Conservation (phyloP, 2,329 filamentous ascomycete genomes). For the Verticillium isaacii region DNA sequence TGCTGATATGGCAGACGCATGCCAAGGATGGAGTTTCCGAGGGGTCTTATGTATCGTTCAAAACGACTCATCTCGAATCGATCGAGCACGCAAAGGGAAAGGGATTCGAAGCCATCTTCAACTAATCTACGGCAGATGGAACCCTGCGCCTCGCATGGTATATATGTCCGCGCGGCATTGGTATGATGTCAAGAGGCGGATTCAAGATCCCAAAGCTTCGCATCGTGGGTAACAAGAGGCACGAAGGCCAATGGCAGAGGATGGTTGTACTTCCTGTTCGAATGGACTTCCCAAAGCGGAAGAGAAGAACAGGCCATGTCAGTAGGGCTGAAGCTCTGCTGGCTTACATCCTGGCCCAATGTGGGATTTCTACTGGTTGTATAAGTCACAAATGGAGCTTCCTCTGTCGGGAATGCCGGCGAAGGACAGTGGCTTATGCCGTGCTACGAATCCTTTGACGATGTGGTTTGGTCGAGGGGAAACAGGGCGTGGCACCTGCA, state of each 20-base stretch:
- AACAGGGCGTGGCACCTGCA: not conserved
- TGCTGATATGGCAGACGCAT: not conserved
- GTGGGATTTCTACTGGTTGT: too few species aligned
- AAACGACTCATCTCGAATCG: not conserved
- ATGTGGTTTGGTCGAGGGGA: not conserved
- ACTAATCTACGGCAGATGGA: not conserved
- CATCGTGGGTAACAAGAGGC: not conserved
- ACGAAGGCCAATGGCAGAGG: not conserved
- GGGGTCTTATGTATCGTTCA: not conserved
- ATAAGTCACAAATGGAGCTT: too few species aligned
- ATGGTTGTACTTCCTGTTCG: not conserved
- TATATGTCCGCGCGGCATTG: not conserved
- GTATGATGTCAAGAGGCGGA: not conserved
- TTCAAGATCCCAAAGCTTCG: not conserved
- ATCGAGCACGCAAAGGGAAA: not conserved
- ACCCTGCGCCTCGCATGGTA: not conserved
- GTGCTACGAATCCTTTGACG: not conserved
- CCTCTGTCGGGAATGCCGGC: not conserved
- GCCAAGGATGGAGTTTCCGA: not conserved
- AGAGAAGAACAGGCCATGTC: not conserved
- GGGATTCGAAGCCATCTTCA: not conserved
- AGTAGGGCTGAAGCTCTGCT: slow-evolving; percentile 5
- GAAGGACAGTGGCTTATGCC: not conserved
- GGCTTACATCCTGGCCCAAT: not conserved
- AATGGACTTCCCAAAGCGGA: not conserved